Conservation (phyloP, 139 green algal species). For the Yamagishiella unicocca region DNA sequence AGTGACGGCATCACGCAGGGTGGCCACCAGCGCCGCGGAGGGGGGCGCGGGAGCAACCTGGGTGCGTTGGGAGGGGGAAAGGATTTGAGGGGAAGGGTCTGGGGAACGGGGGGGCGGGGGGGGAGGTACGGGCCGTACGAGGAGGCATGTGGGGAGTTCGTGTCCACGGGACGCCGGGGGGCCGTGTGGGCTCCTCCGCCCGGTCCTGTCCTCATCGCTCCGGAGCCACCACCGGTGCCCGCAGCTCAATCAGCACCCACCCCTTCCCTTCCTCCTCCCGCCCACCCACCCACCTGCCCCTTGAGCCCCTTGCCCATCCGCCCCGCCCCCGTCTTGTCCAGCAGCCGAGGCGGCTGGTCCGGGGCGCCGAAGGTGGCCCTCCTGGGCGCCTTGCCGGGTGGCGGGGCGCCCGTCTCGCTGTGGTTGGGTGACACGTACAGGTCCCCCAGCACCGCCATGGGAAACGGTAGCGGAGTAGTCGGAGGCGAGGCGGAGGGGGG, state of each 20-base stretch:
- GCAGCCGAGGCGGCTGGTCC: background rate
- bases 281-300: slow-evolving; percentile 18
- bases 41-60: background rate
- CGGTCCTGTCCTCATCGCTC: no score
- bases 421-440: background rate
- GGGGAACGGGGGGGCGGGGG: background rate
- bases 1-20: background rate
- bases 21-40: background rate
- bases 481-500: background rate
- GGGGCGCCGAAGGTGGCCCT: no score
- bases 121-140: background rate
- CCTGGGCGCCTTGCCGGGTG: background rate
- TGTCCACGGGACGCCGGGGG: no score
- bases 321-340: background rate
- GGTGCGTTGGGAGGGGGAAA: background rate
- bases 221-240: no score
- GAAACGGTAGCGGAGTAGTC: background rate
- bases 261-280: no score
- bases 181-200: no score
- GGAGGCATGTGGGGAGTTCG: no score
- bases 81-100: background rate
- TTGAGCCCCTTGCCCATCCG: slow-evolving; percentile 27
- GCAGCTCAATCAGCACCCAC: no score
- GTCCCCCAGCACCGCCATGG: background rate
- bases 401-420: no score